Base-by-base conservation (phyloP, 495 filamentous ascomycete genomes). In the Xylaria palmicola region DNA sequence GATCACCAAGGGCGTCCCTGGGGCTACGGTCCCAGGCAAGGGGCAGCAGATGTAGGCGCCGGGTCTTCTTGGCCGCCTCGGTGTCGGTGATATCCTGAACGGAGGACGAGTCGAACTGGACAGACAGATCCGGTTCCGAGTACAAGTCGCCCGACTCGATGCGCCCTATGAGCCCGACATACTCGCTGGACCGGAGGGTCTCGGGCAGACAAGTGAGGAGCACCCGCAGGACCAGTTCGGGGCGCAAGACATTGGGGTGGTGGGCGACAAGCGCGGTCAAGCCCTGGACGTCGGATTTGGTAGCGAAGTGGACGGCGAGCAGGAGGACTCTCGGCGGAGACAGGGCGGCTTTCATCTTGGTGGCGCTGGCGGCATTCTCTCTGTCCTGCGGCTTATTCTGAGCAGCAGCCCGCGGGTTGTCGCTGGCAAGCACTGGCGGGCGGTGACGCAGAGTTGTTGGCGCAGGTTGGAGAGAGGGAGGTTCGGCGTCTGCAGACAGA, bases 161-260 rank as follows among this genome's bases (percentile, higher is more conserved):
- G 30, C 83, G 75, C 39, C 81, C 72, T 7, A 93, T 65, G 37
- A 90, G 80, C 15, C 77, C 70, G 10, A 81, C 79, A 69, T 96
- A 96, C 37, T 76, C 65, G 22, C 72, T 78, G 27, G 92, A 88
- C 15, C 85, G 83, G 10, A 84, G 75, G 49, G 83, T 89, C 70
- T 94, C 92, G 36, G 93, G 92, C 6, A 97, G 82, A 64, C 86
- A 94, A 54, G 89, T 95, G 59, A 97, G 81, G 60, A 96, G 75
- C 51, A 97, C 88, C 65, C 92, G 86, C 63, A 95, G 77, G 34
- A 93, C 65, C 44, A 90, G 81, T 59, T 90, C 88, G 10, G 84
- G 79, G 19, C 82, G 81, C 56, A 93, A 80, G 60, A 81, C 79
- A 47, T 71, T 70, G 68, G 56, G 79, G 62, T 87, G 81, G 53